Evolutionary conservation across 129 eudicot genomes (phyloP), one percentile per base, ranked within the genome.

Genomic region (Kitagawia praeruptora): DNA sequence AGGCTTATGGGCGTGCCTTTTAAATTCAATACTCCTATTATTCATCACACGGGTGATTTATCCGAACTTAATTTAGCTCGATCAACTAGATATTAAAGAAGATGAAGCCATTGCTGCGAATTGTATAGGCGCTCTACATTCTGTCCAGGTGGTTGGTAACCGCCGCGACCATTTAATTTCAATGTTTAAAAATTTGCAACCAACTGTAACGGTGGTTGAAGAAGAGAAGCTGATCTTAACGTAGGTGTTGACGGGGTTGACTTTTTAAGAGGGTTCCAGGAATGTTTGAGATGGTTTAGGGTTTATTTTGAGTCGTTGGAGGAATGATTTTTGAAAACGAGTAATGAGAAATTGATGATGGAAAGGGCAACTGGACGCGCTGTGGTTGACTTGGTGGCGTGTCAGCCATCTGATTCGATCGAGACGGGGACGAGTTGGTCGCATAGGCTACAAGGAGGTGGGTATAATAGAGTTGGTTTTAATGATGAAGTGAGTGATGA

Each of bases 1-100:
- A 82, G 97, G 41, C 85, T 95, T 19, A 95, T 95, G 99, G 97
- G 99, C 0, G 99, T 95, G 15, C 99, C 99, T 0, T 95, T 92
- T 31, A 86, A 86, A 56, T 95, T 95, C 70, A 77, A 81, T 27
- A n/a, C n/a, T n/a, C n/a, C n/a, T n/a, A 88, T 92, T 2, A 74
- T 92, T 15, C 95, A 92, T 72, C 97, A 92, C 75, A 78, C 81
- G 3, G 96, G 96, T 9, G 91, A 92, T 80, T 83, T 95, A 66
- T 86, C 94, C 2, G 92, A 90, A 10, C 25, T 95, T 27, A 87
- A 86, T 74, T 79, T 88, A 6, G 77, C 71, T 2, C n/a, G n/a
- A n/a, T n/a, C 82, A 78, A 27, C 38, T 95, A 76, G 91, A 83
- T n/a, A 80, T 95, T 3, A 78, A 85, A 47, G 86, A 85, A 2